Evolutionary conservation across 345 rosid species (phyloP), one percentile per base, ranked within the genome.

Genomic region (Anacardium occidentale): DNA sequence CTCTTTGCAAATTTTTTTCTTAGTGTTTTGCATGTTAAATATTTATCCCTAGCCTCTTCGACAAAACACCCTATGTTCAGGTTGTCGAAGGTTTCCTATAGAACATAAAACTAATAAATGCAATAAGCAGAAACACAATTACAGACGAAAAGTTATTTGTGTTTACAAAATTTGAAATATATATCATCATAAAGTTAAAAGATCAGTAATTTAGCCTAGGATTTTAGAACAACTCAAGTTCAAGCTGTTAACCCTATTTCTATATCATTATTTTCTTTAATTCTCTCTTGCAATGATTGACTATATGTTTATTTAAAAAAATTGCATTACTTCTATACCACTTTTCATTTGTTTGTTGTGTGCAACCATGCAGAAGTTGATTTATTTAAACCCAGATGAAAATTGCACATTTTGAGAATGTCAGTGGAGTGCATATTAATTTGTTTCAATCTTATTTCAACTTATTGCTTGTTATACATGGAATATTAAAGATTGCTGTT

Each of bases 71-170:
- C 52, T 61, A 26, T 58, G 22, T 29, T 52, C n/a, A 32, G 13
- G 29, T 71, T 2, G n/a, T 76, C 24, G 50, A 63, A 58, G 45
- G 73, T 20, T 68, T 40, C 29, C 68, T 21, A 52, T 4, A 72
- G 24, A 55, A 74, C 66, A 75, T 64, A 17, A 63, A 51, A 50
- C 17, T 62, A 55, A 13, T 44, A 13, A 48, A 47, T 53, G 15
- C 40, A 21, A 47, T n/a, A 25, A 26, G 12, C 17, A 29, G 60
- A 53, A 45, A 22, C 48, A 13, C 32, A 34, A 44, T 29, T 45
- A 7, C 24, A 14, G 45, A 45, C 29, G 32, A 69, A 57, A 40
- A 20, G 0, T 25, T 15, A 10, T 17, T 0, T 37, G 44, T 24
- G 2, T 0, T 17, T 4, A 24, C 14, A 58, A 1, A 45, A 32